phyloP scores from a whole-genome alignment of 2,329 filamentous ascomycete genomes.

The Shiraia bambusicola region DNA sequence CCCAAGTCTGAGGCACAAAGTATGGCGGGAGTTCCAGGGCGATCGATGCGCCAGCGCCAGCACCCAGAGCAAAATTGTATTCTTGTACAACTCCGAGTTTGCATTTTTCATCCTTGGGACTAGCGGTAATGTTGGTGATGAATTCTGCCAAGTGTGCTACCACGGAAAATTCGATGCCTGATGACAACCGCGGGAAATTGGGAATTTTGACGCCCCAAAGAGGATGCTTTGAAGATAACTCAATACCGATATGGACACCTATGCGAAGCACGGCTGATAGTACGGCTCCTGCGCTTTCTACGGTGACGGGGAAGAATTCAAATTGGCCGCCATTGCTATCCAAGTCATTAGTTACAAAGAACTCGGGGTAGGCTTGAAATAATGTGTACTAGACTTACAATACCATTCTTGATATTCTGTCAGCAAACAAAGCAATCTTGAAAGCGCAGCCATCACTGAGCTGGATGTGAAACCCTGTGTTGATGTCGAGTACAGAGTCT shows the following conservation, averaged over 20 bases:
- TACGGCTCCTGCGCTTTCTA: slow-evolving; percentile 49
- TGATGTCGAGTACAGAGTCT: no score
- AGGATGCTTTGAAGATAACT: no score
- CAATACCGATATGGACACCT: slow-evolving; percentile 48
- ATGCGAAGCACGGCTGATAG: slow-evolving; percentile 54
- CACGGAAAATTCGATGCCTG: slow-evolving; percentile 53
- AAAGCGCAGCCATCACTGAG: slow-evolving; percentile 55
- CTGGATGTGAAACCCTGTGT: slow-evolving; percentile 57
- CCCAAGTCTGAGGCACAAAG: slow-evolving; percentile 48
- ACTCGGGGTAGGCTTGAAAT: no score
- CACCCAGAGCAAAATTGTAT: slow-evolving; percentile 57
- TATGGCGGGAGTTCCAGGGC: slow-evolving; percentile 24
- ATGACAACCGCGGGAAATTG: slow-evolving; percentile 31
- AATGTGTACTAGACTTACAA: slow-evolving; percentile 47
- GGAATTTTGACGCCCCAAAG: slow-evolving; percentile 9
- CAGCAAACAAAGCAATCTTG: slow-evolving; percentile 54
- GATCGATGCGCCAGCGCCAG: slow-evolving; percentile 56
- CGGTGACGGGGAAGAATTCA: slow-evolving; percentile 58
- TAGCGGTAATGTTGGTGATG: slow-evolving; percentile 53
- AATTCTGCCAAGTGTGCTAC: slow-evolving; percentile 59
- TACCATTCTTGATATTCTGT: slow-evolving; percentile 51
- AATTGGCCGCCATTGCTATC: slow-evolving; percentile 55
- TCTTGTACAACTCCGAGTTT: slow-evolving; percentile 51
- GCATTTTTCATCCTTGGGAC: slow-evolving; percentile 45
- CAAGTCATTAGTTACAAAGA: neutral